Evolutionary conservation across 169 alveolate genomes (phyloP), one percentile per base, ranked within the genome.

Genomic region (Plasmodium berghei): DNA sequence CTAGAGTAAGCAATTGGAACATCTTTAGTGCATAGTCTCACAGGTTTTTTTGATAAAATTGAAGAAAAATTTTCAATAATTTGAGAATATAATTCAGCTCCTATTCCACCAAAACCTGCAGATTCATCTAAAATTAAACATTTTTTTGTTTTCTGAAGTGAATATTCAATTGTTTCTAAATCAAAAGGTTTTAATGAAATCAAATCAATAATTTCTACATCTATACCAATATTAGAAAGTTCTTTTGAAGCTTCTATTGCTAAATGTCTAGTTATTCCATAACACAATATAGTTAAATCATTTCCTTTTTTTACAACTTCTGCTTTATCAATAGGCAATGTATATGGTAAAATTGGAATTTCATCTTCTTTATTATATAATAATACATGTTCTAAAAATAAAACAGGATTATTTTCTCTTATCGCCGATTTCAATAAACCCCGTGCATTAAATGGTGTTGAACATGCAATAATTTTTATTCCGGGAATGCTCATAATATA

Each of bases 401-500:
- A 97, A 18, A 96, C 97, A 52, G 98, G 98, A 64, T 97, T 95
- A 49, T 95, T 92, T 72, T 95, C 97, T 71, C 98, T 72, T 28
- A 97, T 94, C 20, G 99, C 97, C 10, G 98, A 94, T 87, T 95
- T 96, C 54, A 96, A 64, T 56, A 97, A 93, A 40, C 99, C 99
- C 72, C 96, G 92, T 49, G 96, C 95, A 91, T 97, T 98, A 71
- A 93, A 97, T 20, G 96, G 96, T 54, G 96, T 95, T 59, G 95
- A 95, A 61, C 98, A 97, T 46, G 97, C 91, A 24, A 97, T 95
- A 8, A 96, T 96, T 80, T 95, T 96, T 14, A 97, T 90, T 9
- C 99, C 99, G 22, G 99, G 98, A 9, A 94, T 93, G 24, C 95
- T 98, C 98, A 97, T 61, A 94, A 93, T 54, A 96, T 97, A 91